phyloP scores from a whole-genome alignment of 768 basidiomycete species.

The Candolleomyces aberdarensis region DNA sequence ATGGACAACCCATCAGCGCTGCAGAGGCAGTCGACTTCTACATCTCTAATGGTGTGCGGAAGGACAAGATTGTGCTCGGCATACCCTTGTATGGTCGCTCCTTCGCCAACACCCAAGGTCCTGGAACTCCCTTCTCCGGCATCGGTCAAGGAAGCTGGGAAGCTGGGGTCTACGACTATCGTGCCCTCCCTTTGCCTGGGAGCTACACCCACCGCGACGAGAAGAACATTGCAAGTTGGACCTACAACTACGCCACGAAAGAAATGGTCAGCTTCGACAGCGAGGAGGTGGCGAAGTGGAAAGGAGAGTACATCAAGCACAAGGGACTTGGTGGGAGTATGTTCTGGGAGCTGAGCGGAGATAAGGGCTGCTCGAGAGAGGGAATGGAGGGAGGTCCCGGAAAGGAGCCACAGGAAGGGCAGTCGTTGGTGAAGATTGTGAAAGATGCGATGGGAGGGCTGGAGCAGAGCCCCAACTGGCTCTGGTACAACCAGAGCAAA shows the following conservation, averaged over 20 bases:
- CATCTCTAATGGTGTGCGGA: constrained; percentile 62
- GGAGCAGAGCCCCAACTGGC: constrained; percentile 74
- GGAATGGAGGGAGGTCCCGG: constrained; percentile 74
- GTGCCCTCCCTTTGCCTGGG: constrained; percentile 63
- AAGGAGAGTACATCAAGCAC: constrained; percentile 77
- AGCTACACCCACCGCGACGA: constrained; percentile 67
- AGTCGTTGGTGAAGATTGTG: constrained; percentile 70
- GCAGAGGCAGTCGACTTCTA: constrained; percentile 71
- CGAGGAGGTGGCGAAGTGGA: constrained; percentile 63
- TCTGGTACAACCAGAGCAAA: constrained; percentile 70
- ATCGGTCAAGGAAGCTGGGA: constrained; percentile 92
- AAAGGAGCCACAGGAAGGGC: constrained; percentile 69
- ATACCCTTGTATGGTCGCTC: constrained; percentile 93
- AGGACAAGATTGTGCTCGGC: constrained; percentile 83
- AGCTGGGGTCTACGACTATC: constrained; percentile 88
- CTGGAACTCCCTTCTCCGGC: constrained; percentile 76
- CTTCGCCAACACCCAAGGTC: constrained; percentile 83
- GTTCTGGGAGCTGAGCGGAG: constrained; percentile 92
- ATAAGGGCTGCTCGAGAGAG: constrained; percentile 65
- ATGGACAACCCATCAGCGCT: constrained; percentile 61
- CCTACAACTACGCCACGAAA: constrained; percentile 66
- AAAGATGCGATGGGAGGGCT: constrained; percentile 57
- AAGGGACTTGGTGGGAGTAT: constrained; percentile 87
- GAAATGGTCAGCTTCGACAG: constrained; percentile 87
- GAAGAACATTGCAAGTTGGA: constrained; percentile 72